These are phyloP conservation scores for Ensete ventricosum DNA, from an alignment of 176 grass and related monocot species.

Conservation along the genomic window DNA sequence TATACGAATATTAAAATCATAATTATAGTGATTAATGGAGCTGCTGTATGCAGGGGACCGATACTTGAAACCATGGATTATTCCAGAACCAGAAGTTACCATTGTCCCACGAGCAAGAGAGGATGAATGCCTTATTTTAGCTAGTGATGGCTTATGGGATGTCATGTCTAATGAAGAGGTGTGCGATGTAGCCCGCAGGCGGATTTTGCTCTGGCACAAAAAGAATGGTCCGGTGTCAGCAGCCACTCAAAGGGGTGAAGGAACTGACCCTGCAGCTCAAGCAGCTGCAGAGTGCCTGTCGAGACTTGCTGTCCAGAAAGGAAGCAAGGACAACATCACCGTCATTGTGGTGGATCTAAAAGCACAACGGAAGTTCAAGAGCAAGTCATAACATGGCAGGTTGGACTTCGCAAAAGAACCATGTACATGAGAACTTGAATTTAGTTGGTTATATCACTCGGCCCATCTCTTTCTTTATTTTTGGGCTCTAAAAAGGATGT, in stretches of 20 bases:
- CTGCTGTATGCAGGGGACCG: slow-evolving; percentile 53
- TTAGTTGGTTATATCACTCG: slow-evolving; percentile 28
- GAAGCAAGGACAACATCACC: slow-evolving; percentile 90
- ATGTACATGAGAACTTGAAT: background rate
- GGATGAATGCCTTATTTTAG: slow-evolving; percentile 79
- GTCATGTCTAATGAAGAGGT: slow-evolving; percentile 81
- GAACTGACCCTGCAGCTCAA: slow-evolving; percentile 48
- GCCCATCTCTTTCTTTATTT: slow-evolving; percentile 27
- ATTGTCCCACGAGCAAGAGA: slow-evolving; percentile 71
- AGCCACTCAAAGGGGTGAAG: slow-evolving; percentile 34
- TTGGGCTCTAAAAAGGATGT: slow-evolving; percentile 38
- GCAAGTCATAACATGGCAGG: slow-evolving; percentile 45
- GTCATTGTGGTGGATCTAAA: slow-evolving; percentile 86
- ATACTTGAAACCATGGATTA: slow-evolving; percentile 96
- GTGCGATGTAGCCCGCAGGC: slow-evolving; percentile 64
- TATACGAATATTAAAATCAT: slow-evolving; percentile 1
- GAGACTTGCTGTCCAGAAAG: slow-evolving; percentile 69
- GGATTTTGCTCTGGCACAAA: slow-evolving; percentile 78
- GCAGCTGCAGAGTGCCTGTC: slow-evolving; percentile 78
- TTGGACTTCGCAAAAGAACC: slow-evolving; percentile 21
- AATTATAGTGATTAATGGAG: background rate
- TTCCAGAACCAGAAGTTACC: slow-evolving; percentile 70
- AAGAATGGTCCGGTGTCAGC: slow-evolving; percentile 37
- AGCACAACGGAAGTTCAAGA: slow-evolving; percentile 83
- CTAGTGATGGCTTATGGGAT: slow-evolving; percentile 82